phyloP scores from a whole-genome alignment of 1,284 basidiomycete species.

The Gymnopus androsaceus region DNA sequence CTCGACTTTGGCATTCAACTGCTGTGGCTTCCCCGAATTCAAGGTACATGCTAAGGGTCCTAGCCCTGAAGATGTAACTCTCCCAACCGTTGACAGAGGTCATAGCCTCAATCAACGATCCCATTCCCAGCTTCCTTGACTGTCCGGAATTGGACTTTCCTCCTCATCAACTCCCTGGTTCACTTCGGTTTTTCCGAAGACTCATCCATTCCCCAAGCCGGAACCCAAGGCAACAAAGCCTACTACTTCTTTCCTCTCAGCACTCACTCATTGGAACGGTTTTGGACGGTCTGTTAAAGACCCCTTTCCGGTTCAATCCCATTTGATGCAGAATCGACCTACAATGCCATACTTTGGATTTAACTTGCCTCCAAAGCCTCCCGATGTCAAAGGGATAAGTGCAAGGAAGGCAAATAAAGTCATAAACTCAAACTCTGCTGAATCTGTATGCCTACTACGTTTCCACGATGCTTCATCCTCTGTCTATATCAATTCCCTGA shows the following conservation, averaged over 20 bases:
- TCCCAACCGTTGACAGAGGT: not conserved
- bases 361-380: no score
- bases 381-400: no score
- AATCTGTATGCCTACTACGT: no score
- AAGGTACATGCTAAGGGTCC: constrained; percentile 19
- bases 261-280: not conserved
- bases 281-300: not conserved
- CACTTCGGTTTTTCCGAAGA: not conserved
- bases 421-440: no score
- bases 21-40: constrained; percentile 6
- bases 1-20: not conserved
- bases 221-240: no score
- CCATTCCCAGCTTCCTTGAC: not conserved
- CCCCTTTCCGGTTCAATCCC: not conserved
- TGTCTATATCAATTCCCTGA: not conserved
- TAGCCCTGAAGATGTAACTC: not conserved
- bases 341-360: no score
- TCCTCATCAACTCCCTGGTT: no score
- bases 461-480: not conserved
- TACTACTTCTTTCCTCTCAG: not conserved
- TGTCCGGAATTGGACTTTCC: no score
- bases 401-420: no score
- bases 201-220: not conserved
- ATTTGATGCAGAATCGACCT: no score
- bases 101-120: not conserved